Evolutionary conservation across 495 filamentous ascomycete species (phyloP), one percentile per base, ranked within the genome.

Genomic region (Cenococcum geophilum): DNA sequence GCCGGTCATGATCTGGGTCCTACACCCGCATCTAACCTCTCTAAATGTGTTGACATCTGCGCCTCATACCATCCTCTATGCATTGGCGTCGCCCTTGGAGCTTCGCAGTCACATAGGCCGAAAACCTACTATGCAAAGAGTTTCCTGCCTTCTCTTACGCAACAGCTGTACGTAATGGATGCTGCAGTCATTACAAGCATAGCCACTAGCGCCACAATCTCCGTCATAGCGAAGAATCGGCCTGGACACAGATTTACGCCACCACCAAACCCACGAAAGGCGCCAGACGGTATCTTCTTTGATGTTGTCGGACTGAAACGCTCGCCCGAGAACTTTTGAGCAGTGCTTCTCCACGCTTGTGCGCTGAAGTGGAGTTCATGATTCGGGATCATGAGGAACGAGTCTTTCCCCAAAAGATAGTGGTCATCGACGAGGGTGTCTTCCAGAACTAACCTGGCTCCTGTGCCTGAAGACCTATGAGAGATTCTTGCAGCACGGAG

Each of bases 211-310:
- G 27, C 35, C 21, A 59, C 20, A 18, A 64, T 59, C 0, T 18
- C 56, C 21, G 37, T 60, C 5, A 36, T 59, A 5, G 62, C 50
- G 53, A 60, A 64, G 22, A 57, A 40, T 1, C 60, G 52, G 1
- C 60, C 60, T 0, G 60, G 60, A 51, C 60, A 62, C 52, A 62
- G 55, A 0, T 52, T 62, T 0, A 18, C 14, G 10, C 60, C 60
- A 1, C 27, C 37, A n/a, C 60, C 60, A 32, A 62, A 62, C 0
- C 51, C 37, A 1, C 60, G 60, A 40, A 48, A 62, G 3, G 42
- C 5, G 4, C 21, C 37, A 2, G 60, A 36, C 23, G 25, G 56
- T 0, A 53, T 47, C 2, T 25, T 27, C 27, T 18, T 60, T 6
- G 27, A 6, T 4, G 4, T 18, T 14, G 40, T 23, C 9, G 1